These are phyloP conservation scores for Saururus chinensis DNA, from an alignment of 164 flowering plant species.

Conservation along the genomic window DNA sequence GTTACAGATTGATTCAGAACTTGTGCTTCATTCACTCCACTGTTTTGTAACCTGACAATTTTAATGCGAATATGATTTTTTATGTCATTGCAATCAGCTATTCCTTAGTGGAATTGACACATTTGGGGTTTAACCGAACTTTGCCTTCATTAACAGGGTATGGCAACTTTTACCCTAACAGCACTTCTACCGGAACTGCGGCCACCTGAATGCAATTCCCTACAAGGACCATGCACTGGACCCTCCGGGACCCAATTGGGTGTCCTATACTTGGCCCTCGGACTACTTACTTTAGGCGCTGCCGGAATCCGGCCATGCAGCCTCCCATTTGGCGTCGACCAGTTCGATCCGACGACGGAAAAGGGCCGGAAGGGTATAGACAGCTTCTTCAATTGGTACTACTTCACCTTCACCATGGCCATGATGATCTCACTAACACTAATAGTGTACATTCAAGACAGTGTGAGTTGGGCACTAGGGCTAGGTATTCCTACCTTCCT, in stretches of 20 bases:
- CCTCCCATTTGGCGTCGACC: slow-evolving; percentile 79
- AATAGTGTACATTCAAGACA: slow-evolving; percentile 64
- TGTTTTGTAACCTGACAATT: too few relatives aligned
- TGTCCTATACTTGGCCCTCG: slow-evolving; percentile 26
- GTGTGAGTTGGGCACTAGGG: slow-evolving; percentile 65
- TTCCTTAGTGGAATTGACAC: too few relatives aligned
- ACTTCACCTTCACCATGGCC: slow-evolving; percentile 51
- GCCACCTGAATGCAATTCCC: slow-evolving; percentile 35
- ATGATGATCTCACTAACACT: slow-evolving; percentile 45
- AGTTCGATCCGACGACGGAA: slow-evolving; percentile 58
- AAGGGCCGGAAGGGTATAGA: slow-evolving; percentile 55
- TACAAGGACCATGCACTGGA: slow-evolving; percentile 18
- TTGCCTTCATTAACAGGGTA: slow-evolving; percentile 35
- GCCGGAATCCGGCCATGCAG: slow-evolving; percentile 81
- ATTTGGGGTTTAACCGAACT: too few relatives aligned
- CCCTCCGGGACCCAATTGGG: slow-evolving; percentile 37
- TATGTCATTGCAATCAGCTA: too few relatives aligned
- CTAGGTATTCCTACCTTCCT: slow-evolving; percentile 54
- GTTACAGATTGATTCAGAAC: too few relatives aligned
- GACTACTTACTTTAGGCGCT: slow-evolving; percentile 39
- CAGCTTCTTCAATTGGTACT: slow-evolving; percentile 94
- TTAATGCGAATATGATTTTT: too few relatives aligned
- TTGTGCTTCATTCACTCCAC: too few relatives aligned
- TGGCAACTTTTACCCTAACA: slow-evolving; percentile 42
- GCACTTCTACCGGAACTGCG: slow-evolving; percentile 38